These are phyloP conservation scores for Schizophyllum amplum DNA, from an alignment of 1,284 basidiomycete genomes.

Conservation along the genomic window DNA sequence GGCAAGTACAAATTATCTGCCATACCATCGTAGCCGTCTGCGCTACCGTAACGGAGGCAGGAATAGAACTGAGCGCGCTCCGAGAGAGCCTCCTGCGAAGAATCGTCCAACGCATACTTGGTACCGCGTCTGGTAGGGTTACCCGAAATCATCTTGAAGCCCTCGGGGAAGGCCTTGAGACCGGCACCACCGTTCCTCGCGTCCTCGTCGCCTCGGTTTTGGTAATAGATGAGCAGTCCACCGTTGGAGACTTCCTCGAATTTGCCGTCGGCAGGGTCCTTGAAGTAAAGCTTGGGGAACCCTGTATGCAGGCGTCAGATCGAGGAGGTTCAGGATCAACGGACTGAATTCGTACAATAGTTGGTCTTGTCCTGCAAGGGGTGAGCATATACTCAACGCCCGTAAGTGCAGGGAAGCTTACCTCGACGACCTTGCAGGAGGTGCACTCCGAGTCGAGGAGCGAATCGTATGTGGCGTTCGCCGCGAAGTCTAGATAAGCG, in stretches of 20 bases:
- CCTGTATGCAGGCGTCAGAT: slow-evolving; percentile 15
- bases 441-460: slow-evolving; percentile 31
- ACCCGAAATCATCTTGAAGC: slow-evolving; percentile 38
- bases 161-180: slow-evolving; percentile 36
- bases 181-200: slow-evolving; percentile 27
- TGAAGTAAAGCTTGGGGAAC: slow-evolving; percentile 35
- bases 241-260: slow-evolving; percentile 30
- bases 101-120: slow-evolving; percentile 17
- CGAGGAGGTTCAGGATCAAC: slow-evolving; percentile 10
- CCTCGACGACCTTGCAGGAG: slow-evolving; percentile 26
- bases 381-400: background rate
- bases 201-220: slow-evolving; percentile 31
- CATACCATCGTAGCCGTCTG: slow-evolving; percentile 21
- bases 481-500: slow-evolving; percentile 22
- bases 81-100: slow-evolving; percentile 26
- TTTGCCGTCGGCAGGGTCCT: slow-evolving; percentile 25
- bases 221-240: slow-evolving; percentile 35
- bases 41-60: slow-evolving; percentile 29
- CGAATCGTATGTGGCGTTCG: slow-evolving; percentile 25
- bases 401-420: slow-evolving; percentile 3
- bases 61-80: slow-evolving; percentile 34
- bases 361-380: slow-evolving; percentile 26
- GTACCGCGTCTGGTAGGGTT: slow-evolving; percentile 27
- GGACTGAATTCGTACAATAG: slow-evolving; percentile 16
- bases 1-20: background rate